These are phyloP conservation scores for Phalaenopsis aphrodite DNA, from an alignment of 106 monocot genomes.

Conservation along the genomic window DNA sequence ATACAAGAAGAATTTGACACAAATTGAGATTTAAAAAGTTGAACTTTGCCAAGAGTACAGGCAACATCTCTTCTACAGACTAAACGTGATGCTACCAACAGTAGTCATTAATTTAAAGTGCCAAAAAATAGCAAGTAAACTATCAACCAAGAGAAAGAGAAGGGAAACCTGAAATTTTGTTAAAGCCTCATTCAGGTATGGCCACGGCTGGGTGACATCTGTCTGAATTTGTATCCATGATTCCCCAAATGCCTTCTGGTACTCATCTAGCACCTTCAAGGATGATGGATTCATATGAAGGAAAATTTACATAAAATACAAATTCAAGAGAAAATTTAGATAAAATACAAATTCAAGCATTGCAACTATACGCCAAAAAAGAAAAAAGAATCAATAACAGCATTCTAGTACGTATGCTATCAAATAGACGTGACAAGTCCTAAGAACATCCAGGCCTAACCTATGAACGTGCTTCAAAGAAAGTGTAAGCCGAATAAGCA, in stretches of 20 bases:
- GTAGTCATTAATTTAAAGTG: not conserved
- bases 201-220: constrained; percentile 55
- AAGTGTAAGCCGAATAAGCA: not conserved
- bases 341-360: not conserved
- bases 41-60: not conserved
- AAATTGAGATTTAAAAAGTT: not conserved
- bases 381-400: not conserved
- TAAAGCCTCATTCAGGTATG: constrained; percentile 47
- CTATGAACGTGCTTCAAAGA: not conserved
- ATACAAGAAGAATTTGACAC: no score
- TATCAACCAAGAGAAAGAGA: not conserved
- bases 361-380: not conserved
- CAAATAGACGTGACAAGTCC: not conserved
- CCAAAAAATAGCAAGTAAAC: not conserved
- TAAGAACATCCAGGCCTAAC: not conserved
- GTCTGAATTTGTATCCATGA: constrained; percentile 49
- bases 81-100: not conserved
- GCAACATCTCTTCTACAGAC: not conserved
- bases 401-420: not conserved
- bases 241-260: constrained; percentile 61
- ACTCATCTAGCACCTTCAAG: constrained; percentile 56
- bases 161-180: constrained; percentile 51
- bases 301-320: not conserved
- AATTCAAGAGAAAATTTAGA: not conserved
- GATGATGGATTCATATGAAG: not conserved